Evolutionary conservation across 768 basidiomycete species (phyloP), one percentile per base, ranked within the genome.

Genomic region (Trametes meyenii): DNA sequence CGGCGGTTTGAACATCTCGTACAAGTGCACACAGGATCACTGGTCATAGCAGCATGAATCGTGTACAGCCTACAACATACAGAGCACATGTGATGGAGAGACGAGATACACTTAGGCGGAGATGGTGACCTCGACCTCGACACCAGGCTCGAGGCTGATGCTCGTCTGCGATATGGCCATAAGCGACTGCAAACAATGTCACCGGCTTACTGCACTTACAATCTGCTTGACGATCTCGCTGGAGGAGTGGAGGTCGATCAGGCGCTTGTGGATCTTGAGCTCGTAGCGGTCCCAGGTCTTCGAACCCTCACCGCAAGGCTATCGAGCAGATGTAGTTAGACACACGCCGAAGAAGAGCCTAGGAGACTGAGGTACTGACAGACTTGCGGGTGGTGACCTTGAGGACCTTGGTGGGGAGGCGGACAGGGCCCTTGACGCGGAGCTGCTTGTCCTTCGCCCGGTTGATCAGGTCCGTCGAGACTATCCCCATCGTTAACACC

Each of bases 251-350:
- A 99, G 83, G 83, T 99, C 97, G 73, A 99, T 98, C 76, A 99
- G 85, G 72, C 97, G 92, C 83, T 99, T 99, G 89, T 99, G 96
- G 64, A 99, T 84, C 83, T 96, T 96, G 81, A 99, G 89, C 81
- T 99, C 96, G 80, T 95, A 98, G 71, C 93, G 88, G 80, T 99
- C 97, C 97, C 97, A 99, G 74, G 97, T 99, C 89, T 99, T 99
- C 70, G 97, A 98, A 83, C 97, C 97, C 80, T 98, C 97, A 93
- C 97, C 97, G 74, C 97, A 98, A 78, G 97, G 92, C 93, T 97
- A 44, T 39, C 10, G 39, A 12, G 38, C 43, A 26, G 48, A 60
- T 40, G 52, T 26, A 3, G n/a, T 33, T 14, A 26, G 56, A 43
- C n/a, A 10, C 16, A 2, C 11, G 5, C 19, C 5, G 23, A 39